phyloP scores from a whole-genome alignment of 306 rosid genomes.

The Ormosia semicastrata region DNA sequence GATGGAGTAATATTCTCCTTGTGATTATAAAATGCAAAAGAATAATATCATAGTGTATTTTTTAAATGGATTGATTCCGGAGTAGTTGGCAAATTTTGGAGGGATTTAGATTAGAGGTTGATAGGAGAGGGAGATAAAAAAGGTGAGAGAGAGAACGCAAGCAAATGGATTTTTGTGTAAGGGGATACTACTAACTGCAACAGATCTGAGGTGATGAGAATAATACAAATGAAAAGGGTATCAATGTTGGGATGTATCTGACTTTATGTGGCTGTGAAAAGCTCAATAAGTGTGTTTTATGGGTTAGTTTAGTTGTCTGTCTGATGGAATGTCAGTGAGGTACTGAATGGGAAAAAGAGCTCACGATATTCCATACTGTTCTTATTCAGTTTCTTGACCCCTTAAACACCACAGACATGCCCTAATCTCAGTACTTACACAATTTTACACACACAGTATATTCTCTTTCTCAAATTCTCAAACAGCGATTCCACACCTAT shows the following conservation, averaged over 20 bases:
- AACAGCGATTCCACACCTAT: not conserved
- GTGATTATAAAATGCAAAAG: conserved; percentile 28
- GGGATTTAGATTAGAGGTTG: conserved; percentile 38
- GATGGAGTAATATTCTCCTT: conserved; percentile 44
- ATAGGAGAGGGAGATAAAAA: conserved; percentile 28
- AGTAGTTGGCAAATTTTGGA: conserved; percentile 79
- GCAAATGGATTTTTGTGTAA: conserved; percentile 48
- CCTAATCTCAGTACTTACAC: conserved; percentile 22
- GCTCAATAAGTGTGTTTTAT: conserved; percentile 37
- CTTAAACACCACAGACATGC: conserved; percentile 34
- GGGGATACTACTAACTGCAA: conserved; percentile 20
- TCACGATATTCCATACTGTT: conserved; percentile 58
- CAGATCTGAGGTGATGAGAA: conserved; percentile 54
- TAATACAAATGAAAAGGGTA: conserved; percentile 70
- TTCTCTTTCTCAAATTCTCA: conserved; percentile 11
- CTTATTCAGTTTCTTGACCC: conserved; percentile 40
- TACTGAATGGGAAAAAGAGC: conserved; percentile 45
- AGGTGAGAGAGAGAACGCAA: conserved; percentile 44
- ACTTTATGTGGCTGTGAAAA: conserved; percentile 53
- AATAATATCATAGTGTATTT: conserved; percentile 28
- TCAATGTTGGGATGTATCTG: conserved; percentile 81
- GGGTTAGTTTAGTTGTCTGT: conserved; percentile 36
- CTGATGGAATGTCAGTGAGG: conserved; percentile 62
- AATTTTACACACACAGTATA: not conserved
- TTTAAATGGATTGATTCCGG: conserved; percentile 59